Evolutionary conservation across 306 rosid species (phyloP).

Genomic region (Albizia julibrissin): DNA sequence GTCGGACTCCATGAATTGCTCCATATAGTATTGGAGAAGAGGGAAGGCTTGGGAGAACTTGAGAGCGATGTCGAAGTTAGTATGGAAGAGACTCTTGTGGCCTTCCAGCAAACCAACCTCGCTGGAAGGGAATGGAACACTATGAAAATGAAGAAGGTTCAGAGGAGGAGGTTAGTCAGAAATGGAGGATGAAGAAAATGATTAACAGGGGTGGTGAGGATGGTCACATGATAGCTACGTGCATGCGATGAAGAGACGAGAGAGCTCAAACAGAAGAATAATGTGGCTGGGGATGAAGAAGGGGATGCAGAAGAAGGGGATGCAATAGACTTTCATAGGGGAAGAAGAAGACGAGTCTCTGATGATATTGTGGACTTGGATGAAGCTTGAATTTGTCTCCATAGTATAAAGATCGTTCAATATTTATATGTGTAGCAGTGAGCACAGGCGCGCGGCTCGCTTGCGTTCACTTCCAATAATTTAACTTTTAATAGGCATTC

Average conservation of each 20-base stretch:
- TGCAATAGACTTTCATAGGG: constrained; percentile 1
- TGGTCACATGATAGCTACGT: constrained; percentile 42
- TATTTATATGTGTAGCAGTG: too few relatives aligned
- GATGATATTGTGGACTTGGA: too few relatives aligned
- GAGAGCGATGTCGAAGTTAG: background rate
- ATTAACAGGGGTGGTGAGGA: constrained; percentile 46
- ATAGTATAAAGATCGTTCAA: too few relatives aligned
- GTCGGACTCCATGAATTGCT: constrained; percentile 15
- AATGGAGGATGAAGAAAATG: constrained; percentile 21
- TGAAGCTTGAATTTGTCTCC: too few relatives aligned
- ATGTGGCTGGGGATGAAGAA: constrained; percentile 29
- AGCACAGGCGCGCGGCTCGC: too few relatives aligned
- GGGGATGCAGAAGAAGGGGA: constrained; percentile 37
- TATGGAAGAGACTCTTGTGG: constrained; percentile 12
- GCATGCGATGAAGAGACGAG: constrained; percentile 33
- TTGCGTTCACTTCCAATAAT: too few relatives aligned
- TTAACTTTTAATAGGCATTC: too few relatives aligned
- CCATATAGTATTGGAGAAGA: constrained; percentile 4
- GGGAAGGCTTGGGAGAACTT: background rate
- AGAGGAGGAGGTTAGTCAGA: background rate
- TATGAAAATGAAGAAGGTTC: background rate
- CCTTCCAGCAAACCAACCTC: constrained; percentile 33
- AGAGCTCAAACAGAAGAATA: constrained; percentile 45
- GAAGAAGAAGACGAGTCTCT: background rate
- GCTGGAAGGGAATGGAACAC: constrained; percentile 19